Percentiles rank a stretch among this genome's conserved stretches.
Conservation (phyloP, 345 rosid species). For the Trapa bicornis region DNA sequence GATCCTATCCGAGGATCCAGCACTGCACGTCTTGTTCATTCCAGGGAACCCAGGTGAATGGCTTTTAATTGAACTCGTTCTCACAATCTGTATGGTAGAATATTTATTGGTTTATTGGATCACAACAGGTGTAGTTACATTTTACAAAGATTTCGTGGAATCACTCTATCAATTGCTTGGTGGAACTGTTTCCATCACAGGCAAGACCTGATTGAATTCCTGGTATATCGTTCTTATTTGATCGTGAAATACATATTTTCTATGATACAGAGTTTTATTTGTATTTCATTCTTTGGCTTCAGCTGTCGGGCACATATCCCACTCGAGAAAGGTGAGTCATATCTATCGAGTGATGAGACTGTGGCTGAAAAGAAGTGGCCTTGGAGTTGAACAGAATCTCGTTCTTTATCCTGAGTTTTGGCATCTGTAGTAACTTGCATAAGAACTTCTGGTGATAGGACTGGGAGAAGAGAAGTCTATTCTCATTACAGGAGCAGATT, state of each 20-base stretch:
- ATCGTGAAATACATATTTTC: background rate
- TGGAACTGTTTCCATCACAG: slow-evolving; percentile 48
- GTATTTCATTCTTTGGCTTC: slow-evolving; percentile 2
- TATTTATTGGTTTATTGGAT: slow-evolving; percentile 5
- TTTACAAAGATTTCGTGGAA: slow-evolving; percentile 72
- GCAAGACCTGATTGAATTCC: slow-evolving; percentile 17
- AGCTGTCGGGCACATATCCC: slow-evolving; percentile 70
- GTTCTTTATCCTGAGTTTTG: background rate
- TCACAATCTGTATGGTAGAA: background rate
- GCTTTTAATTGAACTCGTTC: background rate
- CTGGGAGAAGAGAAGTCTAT: slow-evolving; percentile 57
- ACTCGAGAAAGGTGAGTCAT: slow-evolving; percentile 50
- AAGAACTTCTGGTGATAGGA: slow-evolving; percentile 22
- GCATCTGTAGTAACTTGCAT: background rate
- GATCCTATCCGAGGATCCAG: slow-evolving; percentile 49
- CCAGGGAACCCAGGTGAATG: slow-evolving; percentile 77
- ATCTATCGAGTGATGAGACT: background rate
- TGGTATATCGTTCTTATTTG: background rate
- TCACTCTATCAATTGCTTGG: slow-evolving; percentile 49
- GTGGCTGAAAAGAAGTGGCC: background rate
- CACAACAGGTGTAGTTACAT: slow-evolving; percentile 47
- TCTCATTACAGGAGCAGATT: slow-evolving; percentile 68
- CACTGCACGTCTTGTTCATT: slow-evolving; percentile 46
- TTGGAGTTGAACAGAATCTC: background rate
- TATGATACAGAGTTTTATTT: background rate